Percentiles rank a stretch among this genome's conserved stretches.
Evolutionary conservation across 306 rosid genomes (phyloP).

Genomic region (Lathyrus sativus): DNA sequence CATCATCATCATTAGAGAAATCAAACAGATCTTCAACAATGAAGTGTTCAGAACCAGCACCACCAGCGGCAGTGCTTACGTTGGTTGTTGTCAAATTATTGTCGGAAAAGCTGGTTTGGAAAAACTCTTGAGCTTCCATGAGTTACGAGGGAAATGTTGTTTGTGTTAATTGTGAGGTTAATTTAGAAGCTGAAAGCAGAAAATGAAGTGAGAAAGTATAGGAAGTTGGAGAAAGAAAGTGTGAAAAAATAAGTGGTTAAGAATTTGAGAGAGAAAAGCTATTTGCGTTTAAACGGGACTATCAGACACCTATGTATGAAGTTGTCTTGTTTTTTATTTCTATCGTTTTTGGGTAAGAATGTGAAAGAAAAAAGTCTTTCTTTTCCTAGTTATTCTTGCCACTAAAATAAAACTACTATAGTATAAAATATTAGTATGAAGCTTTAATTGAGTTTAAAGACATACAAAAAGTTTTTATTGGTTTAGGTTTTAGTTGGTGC

Average conservation of each 20-base stretch:
- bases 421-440: slow-evolving; percentile 23
- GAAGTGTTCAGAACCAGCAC: slow-evolving; percentile 50
- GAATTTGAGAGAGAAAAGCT: slow-evolving; percentile 48
- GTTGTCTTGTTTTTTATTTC: background rate
- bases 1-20: slow-evolving; percentile 65
- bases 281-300: slow-evolving; percentile 73
- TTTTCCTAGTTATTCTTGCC: background rate
- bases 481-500: slow-evolving; percentile 39
- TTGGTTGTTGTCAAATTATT: slow-evolving; percentile 19
- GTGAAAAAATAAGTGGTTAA: slow-evolving; percentile 57
- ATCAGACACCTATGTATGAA: slow-evolving; percentile 55
- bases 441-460: slow-evolving; percentile 48
- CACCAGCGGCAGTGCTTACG: background rate
- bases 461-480: slow-evolving; percentile 34
- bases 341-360: slow-evolving; percentile 3
- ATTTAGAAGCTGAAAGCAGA: slow-evolving; percentile 17
- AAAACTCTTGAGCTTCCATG: slow-evolving; percentile 74
- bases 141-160: background rate
- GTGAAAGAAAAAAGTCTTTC: slow-evolving; percentile 25
- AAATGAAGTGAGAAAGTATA: slow-evolving; percentile 44
- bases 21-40: slow-evolving; percentile 84
- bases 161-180: background rate
- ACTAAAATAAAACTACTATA: background rate
- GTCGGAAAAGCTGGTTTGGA: slow-evolving; percentile 46
- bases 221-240: slow-evolving; percentile 43